phyloP scores from a whole-genome alignment of 208 protist genomes.

The Trypanosoma boissoni region DNA sequence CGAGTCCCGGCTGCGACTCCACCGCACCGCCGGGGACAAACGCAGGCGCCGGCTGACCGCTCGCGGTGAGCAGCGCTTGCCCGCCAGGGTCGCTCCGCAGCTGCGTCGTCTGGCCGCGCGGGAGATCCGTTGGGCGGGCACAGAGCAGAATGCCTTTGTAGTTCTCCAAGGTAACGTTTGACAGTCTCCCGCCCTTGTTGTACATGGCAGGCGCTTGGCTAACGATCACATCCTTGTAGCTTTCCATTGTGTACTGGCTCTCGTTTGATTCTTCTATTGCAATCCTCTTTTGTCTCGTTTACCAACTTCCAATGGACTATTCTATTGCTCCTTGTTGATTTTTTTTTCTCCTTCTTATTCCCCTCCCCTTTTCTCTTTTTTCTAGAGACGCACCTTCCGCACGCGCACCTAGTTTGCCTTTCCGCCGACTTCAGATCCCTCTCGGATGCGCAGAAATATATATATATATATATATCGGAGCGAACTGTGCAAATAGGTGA shows the following conservation, averaged over 20 bases:
- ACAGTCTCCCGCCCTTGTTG: slow-evolving; percentile 28
- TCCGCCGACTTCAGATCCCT: too few relatives aligned
- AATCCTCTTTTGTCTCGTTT: too few relatives aligned
- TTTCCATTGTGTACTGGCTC: slow-evolving; percentile 56
- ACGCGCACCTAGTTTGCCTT: too few relatives aligned
- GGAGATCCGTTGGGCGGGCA: slow-evolving; percentile 57
- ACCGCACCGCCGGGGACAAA: slow-evolving; percentile 67
- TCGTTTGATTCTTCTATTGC: too few relatives aligned
- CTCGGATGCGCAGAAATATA: too few relatives aligned
- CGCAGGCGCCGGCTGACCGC: slow-evolving; percentile 13
- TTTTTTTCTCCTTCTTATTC: too few relatives aligned
- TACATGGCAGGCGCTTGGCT: slow-evolving; percentile 85
- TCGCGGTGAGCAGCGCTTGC: slow-evolving; percentile 1
- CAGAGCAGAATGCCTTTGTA: slow-evolving; percentile 92
- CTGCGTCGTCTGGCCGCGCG: slow-evolving; percentile 9
- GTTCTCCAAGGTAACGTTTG: slow-evolving; percentile 75
- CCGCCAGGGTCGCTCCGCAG: slow-evolving; percentile 13
- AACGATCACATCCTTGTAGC: slow-evolving; percentile 88
- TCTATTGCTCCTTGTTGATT: too few relatives aligned
- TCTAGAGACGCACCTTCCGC: too few relatives aligned
- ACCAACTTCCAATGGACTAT: too few relatives aligned
- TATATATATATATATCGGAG: too few relatives aligned
- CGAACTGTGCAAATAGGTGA: too few relatives aligned
- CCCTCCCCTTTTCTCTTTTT: too few relatives aligned
- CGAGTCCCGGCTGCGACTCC: slow-evolving; percentile 57